A percentile compares a stretch with the other conserved stretches of the same genome.
These are phyloP conservation scores for Xerocomus potaroensis DNA, from an alignment of 768 basidiomycete species.

Conservation along the genomic window DNA sequence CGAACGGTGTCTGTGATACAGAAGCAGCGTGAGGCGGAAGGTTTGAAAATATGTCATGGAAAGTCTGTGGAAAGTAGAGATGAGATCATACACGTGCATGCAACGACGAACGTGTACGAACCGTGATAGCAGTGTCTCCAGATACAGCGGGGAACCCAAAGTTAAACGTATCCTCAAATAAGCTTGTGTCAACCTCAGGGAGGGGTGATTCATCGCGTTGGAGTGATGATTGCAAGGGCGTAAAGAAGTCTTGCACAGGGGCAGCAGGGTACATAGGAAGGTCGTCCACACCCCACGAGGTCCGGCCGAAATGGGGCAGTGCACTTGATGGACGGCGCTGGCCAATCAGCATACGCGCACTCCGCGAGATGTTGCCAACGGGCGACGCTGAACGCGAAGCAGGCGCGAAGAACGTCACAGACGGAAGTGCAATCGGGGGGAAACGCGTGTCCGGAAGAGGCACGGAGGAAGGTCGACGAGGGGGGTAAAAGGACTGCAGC, in stretches of 20 bases:
- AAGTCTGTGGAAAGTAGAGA: conserved; percentile 6
- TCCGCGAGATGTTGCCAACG: conserved; percentile 41
- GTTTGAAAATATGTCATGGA: conserved; percentile 23
- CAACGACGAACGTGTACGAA: background rate
- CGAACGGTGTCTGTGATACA: conserved; percentile 4
- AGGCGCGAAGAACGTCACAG: conserved; percentile 37
- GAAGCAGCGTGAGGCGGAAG: conserved; percentile 20
- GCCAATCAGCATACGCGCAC: conserved; percentile 38
- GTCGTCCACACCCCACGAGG: conserved; percentile 26
- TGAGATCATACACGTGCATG: background rate
- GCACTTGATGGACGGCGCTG: conserved; percentile 50
- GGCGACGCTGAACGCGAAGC: conserved; percentile 44
- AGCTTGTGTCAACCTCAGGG: conserved; percentile 44
- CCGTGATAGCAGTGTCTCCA: conserved; percentile 11
- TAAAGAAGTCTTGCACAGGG: conserved; percentile 2
- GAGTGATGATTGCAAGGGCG: conserved; percentile 22
- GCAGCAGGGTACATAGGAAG: conserved; percentile 20
- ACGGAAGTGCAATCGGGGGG: conserved; percentile 42
- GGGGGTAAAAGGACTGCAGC: conserved; percentile 30
- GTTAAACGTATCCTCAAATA: conserved; percentile 44
- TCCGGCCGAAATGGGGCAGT: conserved; percentile 32
- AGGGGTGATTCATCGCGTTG: conserved; percentile 45
- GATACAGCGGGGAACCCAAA: conserved; percentile 23
- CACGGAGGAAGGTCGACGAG: conserved; percentile 59
- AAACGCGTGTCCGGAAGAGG: conserved; percentile 46